Evolutionary conservation across 2,329 filamentous ascomycete genomes (phyloP).

Genomic region (Fusarium paranaense): DNA sequence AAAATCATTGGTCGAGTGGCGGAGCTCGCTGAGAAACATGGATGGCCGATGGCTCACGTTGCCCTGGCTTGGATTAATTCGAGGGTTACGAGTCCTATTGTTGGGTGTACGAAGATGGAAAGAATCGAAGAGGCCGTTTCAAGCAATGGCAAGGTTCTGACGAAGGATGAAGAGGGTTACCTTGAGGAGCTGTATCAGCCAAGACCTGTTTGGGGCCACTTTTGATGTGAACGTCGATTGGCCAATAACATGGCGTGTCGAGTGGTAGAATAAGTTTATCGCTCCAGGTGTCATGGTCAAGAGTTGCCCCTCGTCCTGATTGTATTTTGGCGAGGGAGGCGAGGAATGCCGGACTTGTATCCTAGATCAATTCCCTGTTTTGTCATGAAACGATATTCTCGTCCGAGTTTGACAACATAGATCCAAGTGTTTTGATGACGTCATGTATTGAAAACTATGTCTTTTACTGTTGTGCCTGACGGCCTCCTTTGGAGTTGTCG

Average conservation of each 20-base stretch:
- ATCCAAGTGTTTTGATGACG: not conserved
- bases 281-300: too few species aligned
- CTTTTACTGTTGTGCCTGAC: not conserved
- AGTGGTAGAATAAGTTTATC: too few species aligned
- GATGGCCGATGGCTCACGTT: slow-evolving; percentile 71
- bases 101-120: slow-evolving; percentile 68
- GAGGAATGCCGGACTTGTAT: too few species aligned
- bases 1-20: slow-evolving; percentile 50
- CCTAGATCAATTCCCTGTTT: not conserved
- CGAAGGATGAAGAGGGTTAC: not conserved
- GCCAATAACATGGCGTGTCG: too few species aligned
- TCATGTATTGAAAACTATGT: not conserved
- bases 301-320: too few species aligned
- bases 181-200: not conserved
- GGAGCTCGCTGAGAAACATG: slow-evolving; percentile 67
- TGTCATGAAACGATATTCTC: not conserved
- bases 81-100: slow-evolving; percentile 67
- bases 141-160: not conserved
- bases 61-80: slow-evolving; percentile 72
- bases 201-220: not conserved
- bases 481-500: not conserved
- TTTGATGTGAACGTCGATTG: not conserved
- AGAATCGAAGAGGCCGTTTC: slow-evolving; percentile 61
- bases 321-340: too few species aligned
- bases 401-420: not conserved